These are phyloP conservation scores for Fusarium phyllophilum DNA, from an alignment of 2,329 filamentous ascomycete species.

Conservation along the genomic window DNA sequence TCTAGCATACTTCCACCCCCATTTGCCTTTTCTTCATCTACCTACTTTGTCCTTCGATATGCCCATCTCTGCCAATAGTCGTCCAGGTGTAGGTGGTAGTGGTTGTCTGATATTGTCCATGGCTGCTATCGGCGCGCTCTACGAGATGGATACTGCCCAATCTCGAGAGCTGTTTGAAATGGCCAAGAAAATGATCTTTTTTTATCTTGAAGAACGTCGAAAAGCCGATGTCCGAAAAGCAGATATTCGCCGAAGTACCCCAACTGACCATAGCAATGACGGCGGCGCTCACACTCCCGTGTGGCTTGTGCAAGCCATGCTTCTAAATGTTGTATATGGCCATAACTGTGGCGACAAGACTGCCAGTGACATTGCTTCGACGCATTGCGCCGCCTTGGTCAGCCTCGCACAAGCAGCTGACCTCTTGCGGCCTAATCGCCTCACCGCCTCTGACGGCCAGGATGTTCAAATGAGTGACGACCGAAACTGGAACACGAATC, in stretches of 20 bases:
- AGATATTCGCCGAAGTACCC: constrained; percentile 64
- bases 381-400: constrained; percentile 89
- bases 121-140: constrained; percentile 82
- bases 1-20: constrained; percentile 91
- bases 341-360: constrained; percentile 94
- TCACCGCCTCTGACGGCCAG: constrained; percentile 58
- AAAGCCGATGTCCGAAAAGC: constrained; percentile 81
- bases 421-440: constrained; percentile 62
- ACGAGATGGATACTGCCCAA: constrained; percentile 82
- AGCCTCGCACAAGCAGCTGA: constrained; percentile 92
- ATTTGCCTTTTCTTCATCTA: constrained; percentile 93
- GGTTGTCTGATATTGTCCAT: constrained; percentile 87
- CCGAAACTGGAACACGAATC: constrained; percentile 57
- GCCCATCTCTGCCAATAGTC: constrained; percentile 71
- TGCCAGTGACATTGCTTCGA: constrained; percentile 90
- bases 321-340: constrained; percentile 94
- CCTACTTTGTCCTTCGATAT: constrained; percentile 92
- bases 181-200: constrained; percentile 93
- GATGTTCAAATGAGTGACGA: constrained; percentile 69
- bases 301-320: constrained; percentile 97
- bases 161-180: constrained; percentile 91
- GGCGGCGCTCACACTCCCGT: constrained; percentile 80
- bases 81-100: constrained; percentile 75
- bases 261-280: constrained; percentile 63
- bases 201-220: constrained; percentile 90